Evolutionary conservation across 2,329 filamentous ascomycete genomes (phyloP).

Genomic region (Nothomitra cinnamomea): DNA sequence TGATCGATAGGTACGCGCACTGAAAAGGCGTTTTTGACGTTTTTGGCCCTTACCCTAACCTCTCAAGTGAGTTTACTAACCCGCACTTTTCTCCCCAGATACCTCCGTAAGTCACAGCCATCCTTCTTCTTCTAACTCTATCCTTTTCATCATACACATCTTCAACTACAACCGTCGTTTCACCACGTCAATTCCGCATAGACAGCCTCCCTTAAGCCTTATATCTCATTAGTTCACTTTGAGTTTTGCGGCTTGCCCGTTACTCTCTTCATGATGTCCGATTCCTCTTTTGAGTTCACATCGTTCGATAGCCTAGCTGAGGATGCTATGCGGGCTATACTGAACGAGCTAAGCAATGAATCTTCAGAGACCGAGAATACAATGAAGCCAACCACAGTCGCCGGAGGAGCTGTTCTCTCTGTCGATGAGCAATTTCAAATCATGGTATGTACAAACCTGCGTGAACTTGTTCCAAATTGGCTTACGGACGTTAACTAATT

Average conservation of each 20-base stretch:
- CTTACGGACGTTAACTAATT: neutral
- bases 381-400: neutral
- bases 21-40: too few species aligned
- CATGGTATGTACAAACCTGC: neutral
- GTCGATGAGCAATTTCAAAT: neutral
- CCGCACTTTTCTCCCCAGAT: too few species aligned
- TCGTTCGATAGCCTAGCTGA: neutral
- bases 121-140: too few species aligned
- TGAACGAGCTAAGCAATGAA: neutral
- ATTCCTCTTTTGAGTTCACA: neutral
- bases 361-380: neutral
- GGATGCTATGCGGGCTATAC: neutral
- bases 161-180: too few species aligned
- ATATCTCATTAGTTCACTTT: too few species aligned
- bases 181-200: too few species aligned
- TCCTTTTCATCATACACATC: too few species aligned
- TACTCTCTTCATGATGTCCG: neutral
- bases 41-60: too few species aligned
- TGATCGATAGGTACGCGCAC: neutral
- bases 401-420: constrained; percentile 1
- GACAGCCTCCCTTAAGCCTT: too few species aligned
- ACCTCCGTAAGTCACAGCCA: too few species aligned
- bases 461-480: neutral
- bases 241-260: too few species aligned
- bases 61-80: neutral